A percentile compares a stretch with the other conserved stretches of the same genome.
Conservation (phyloP, 306 rosid species). For the Cucumis melo region DNA sequence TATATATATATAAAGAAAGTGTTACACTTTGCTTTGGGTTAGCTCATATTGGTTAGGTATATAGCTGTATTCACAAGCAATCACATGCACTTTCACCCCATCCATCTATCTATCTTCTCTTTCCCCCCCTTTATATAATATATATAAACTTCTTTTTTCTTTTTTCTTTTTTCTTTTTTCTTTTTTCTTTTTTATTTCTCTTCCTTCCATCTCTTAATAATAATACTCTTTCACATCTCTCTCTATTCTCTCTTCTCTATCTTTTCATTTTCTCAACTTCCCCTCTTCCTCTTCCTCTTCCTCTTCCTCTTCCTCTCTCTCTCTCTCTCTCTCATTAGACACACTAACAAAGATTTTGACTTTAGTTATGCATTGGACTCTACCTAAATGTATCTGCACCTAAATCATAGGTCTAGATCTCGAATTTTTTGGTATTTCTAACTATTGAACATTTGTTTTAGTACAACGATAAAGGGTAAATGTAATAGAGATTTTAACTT, state of each 20-base stretch:
- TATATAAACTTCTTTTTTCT: not conserved
- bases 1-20: too few relatives aligned
- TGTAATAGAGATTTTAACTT: too few relatives aligned
- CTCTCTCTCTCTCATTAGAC: not conserved
- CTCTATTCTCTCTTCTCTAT: not conserved
- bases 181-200: not conserved
- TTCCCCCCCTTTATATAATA: not conserved
- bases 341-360: not conserved
- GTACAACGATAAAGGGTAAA: too few relatives aligned
- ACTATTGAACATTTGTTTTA: not conserved
- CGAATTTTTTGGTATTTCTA: too few relatives aligned
- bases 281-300: not conserved
- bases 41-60: not conserved
- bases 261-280: too few relatives aligned
- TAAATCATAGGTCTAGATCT: too few relatives aligned
- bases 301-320: too few relatives aligned
- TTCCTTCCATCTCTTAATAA: not conserved
- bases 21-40: not conserved
- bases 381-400: too few relatives aligned
- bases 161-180: not conserved
- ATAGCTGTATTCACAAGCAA: conserved; percentile 3
- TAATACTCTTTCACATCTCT: too few relatives aligned
- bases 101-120: not conserved
- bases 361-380: too few relatives aligned
- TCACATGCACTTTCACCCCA: conserved; percentile 1